Percentiles rank a stretch among this genome's conserved stretches.
phyloP scores from a whole-genome alignment of 345 rosid genomes.

The Luvunga scandens region DNA sequence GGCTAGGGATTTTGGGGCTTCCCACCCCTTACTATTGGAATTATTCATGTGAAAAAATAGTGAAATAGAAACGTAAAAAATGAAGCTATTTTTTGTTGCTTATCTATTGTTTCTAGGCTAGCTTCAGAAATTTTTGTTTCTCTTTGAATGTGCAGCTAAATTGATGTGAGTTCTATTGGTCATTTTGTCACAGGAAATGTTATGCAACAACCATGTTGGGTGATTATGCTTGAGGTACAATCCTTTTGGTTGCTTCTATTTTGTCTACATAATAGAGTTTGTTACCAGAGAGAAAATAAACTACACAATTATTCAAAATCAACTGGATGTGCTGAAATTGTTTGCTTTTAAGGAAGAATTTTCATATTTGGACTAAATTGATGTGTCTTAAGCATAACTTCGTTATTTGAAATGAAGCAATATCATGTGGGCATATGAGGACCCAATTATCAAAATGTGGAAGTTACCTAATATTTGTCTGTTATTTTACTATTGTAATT shows the following conservation, averaged over 20 bases:
- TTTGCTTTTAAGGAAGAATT: neutral
- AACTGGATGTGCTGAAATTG: neutral
- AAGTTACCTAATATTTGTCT: neutral
- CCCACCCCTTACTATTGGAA: neutral
- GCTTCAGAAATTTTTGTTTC: constrained; percentile 11
- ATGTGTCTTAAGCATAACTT: neutral
- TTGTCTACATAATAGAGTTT: neutral
- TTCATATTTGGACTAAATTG: neutral
- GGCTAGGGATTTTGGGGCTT: neutral
- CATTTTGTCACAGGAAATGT: constrained; percentile 46
- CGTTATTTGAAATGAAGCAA: constrained; percentile 1
- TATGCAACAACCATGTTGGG: constrained; percentile 91
- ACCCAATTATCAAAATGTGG: neutral
- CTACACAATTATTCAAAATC: neutral
- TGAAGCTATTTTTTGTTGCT: neutral
- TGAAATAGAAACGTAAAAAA: too few relatives aligned
- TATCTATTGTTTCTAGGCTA: neutral
- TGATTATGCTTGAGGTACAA: constrained; percentile 91
- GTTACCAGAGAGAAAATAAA: constrained; percentile 2
- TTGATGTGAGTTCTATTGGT: constrained; percentile 3
- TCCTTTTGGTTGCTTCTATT: constrained; percentile 1
- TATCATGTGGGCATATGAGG: neutral
- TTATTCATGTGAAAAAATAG: neutral
- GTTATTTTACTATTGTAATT: neutral
- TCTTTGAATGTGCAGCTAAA: constrained; percentile 3